Evolutionary conservation across 1,139 yeast species (phyloP), one percentile per base, ranked within the genome.

Genomic region (Pichia sp.): DNA sequence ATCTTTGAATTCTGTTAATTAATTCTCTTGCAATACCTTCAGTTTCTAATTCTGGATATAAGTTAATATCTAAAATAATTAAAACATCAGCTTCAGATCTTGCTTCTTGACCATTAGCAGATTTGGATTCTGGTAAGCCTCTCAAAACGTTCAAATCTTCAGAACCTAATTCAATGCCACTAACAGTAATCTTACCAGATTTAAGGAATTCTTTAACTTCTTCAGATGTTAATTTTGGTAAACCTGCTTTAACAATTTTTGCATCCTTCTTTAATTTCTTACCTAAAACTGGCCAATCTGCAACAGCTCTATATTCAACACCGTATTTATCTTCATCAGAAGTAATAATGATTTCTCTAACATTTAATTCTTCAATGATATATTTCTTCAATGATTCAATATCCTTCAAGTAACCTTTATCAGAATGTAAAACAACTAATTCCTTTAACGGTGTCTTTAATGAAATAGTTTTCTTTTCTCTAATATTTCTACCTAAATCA

Each of bases 231-330:
- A 93, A 76, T 16, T 62, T 62, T 50, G 97, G 96, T 54, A 93
- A 74, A 21, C 94, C 97, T 59, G 82, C 94, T 74, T 91, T 91
- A 47, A 93, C 98, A 63, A 78, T 83, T 69, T 84, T 87, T 51
- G 86, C 94, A 58, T 89, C 97, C 62, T 80, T 80, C 77, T 89
- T 89, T 64, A 93, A 77, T 66, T 91, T 91, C 75, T 91, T 91
- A 68, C 99, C 99, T 53, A 93, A 76, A 15, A 88, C 87, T 41
- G 97, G 95, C 99, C 99, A 93, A 69, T 93, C 99, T 35, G 98
- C 98, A 62, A 85, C 94, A 37, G 91, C 96, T 48, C 76, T 78
- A 70, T 89, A 91, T 60, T 82, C 85, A 49, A 93, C 97, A 55
- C 91, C 93, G 59, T 88, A 89, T 59, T 82, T 80, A 54, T 74